Base-by-base conservation (phyloP, 192 early-diverging fungal species). In the Backusella sp. region DNA sequence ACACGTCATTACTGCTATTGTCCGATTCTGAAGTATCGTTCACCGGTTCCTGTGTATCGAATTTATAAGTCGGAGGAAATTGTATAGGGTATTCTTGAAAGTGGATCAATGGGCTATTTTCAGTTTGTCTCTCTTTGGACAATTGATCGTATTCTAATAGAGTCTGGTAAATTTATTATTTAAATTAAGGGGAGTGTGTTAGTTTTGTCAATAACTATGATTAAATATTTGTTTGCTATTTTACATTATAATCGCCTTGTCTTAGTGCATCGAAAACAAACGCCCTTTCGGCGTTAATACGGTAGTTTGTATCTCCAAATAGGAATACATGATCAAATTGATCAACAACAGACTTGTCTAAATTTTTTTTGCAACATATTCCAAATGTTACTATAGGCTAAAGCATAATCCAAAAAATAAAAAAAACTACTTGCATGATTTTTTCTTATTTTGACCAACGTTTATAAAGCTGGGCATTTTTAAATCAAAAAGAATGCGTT, bases 31-130 rank as follows among this genome's bases (percentile, higher is more conserved):
- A 76, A 34, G 88, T 80, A 32, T 62, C 56, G 12, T 14, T 53
- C 7, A 23, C 3, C 12, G 23, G 56, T 14, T 28, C 46, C 17
- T 49, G 11, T 62, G 74, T 39, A 78, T 96, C 93, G 79, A 91
- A 92, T 79, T 96, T 96, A 84, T 93, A 95, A 4, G 93, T 92
- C 0, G 94, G 94, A n/a, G 80, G 80, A 73, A 95, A 95, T 0
- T 56, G 76, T 62, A 95, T 88, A 1, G 87, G 83, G 12, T 84
- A 86, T 76, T 96, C 94, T 28, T 89, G 68, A 78, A 93, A 96
- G 14, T 82, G 86, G 0, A 44, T 35, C 35, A 83, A 39, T 36
- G 73, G 73, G 19, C 37, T 72, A 0, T 36, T 26, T 7, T 56
- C 69, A 30, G 19, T 69, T 37, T 36, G 65, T 53, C 79, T 73